A percentile compares a stretch with the other conserved stretches of the same genome.
Evolutionary conservation across 352 stramenopile species (phyloP).

Genomic region (Halophytophthora polymorphica): DNA sequence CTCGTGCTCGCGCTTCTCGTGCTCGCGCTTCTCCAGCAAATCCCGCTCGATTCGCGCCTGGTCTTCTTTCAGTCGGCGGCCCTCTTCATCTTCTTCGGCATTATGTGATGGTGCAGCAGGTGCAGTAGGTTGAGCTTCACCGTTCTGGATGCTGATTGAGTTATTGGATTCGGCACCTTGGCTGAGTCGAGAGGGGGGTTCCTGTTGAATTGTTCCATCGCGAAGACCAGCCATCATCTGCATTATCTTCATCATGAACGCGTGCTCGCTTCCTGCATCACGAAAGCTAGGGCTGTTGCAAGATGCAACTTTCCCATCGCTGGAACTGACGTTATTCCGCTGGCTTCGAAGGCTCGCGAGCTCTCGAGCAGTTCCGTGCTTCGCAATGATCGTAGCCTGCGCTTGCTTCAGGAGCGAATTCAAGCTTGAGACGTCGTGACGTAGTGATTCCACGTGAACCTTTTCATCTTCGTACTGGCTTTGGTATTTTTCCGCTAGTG

Average conservation of each 20-base stretch:
- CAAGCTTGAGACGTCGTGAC: conserved; percentile 63
- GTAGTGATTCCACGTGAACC: conserved; percentile 60
- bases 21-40: conserved; percentile 47
- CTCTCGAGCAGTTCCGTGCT: conserved; percentile 21
- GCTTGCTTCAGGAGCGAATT: conserved; percentile 62
- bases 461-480: conserved; percentile 79
- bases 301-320: not conserved
- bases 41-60: conserved; percentile 43
- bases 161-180: not conserved
- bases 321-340: not conserved
- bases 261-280: conserved; percentile 22
- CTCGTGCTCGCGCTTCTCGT: conserved; percentile 48
- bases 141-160: not conserved
- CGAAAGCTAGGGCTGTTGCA: not conserved
- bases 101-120: not conserved
- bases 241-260: conserved; percentile 67
- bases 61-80: conserved; percentile 32
- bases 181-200: not conserved
- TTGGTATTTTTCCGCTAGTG: conserved; percentile 50
- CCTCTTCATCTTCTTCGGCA: conserved; percentile 42
- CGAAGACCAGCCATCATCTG: conserved; percentile 52
- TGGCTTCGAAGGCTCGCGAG: conserved; percentile 7
- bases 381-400: conserved; percentile 45
- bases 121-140: not conserved
- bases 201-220: conserved; percentile 1